A percentile compares a stretch with the other conserved stretches of the same genome.
These are phyloP conservation scores for Fusarium subtropicale DNA, from an alignment of 2,329 filamentous ascomycete species.

Conservation along the genomic window DNA sequence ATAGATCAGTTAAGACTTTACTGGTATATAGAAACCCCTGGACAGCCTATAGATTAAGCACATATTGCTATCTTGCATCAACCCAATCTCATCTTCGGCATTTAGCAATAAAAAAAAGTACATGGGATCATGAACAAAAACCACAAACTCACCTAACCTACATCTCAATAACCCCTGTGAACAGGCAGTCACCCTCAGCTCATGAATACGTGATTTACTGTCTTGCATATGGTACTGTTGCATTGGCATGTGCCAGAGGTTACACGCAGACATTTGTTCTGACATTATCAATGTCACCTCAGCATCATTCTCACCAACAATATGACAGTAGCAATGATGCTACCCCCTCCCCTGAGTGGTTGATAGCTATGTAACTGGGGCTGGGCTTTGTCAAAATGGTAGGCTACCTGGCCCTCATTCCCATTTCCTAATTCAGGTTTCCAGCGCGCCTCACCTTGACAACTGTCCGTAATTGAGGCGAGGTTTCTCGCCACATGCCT, in stretches of 20 bases:
- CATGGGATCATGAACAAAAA: background rate
- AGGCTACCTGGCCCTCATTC: background rate
- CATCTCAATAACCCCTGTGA: background rate
- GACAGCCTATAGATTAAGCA: background rate
- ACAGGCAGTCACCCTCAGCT: background rate
- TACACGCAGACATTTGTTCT: background rate
- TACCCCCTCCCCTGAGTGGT: constrained; percentile 8
- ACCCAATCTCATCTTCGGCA: background rate
- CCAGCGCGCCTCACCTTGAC: constrained; percentile 15
- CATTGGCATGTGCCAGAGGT: constrained; percentile 4
- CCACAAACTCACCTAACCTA: background rate
- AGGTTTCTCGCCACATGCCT: constrained; percentile 9
- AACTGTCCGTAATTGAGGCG: background rate
- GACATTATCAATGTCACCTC: constrained; percentile 3
- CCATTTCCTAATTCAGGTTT: constrained; percentile 1
- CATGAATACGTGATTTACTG: background rate
- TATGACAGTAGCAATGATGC: constrained; percentile 6
- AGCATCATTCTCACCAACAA: constrained; percentile 5
- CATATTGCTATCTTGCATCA: background rate
- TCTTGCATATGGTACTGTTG: constrained; percentile 3
- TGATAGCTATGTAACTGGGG: background rate
- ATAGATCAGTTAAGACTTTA: background rate
- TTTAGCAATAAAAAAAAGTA: background rate
- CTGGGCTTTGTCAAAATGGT: constrained; percentile 11
- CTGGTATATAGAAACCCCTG: background rate